Evolutionary conservation across 495 filamentous ascomycete species (phyloP).

Genomic region (Hypoxylon fuscum): DNA sequence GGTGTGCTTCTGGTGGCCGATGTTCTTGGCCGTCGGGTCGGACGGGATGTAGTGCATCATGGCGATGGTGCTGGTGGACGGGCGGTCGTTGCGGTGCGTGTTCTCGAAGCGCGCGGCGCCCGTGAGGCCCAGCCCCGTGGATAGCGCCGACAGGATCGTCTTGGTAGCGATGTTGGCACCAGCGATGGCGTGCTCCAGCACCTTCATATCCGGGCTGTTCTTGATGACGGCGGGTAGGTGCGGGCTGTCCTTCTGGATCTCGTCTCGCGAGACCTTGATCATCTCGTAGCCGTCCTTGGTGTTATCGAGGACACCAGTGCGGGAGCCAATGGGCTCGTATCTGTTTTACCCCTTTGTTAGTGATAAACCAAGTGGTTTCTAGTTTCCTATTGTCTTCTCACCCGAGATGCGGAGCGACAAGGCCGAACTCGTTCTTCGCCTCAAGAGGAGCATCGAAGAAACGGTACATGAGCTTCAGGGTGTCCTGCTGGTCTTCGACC

Average conservation of each 20-base stretch:
- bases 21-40: slow-evolving; percentile 50
- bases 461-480: slow-evolving; percentile 60
- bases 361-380: background rate
- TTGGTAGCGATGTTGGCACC: slow-evolving; percentile 61
- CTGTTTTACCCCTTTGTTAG: slow-evolving; percentile 33
- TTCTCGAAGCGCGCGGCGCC: slow-evolving; percentile 60
- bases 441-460: slow-evolving; percentile 61
- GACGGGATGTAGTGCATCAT: slow-evolving; percentile 61
- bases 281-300: slow-evolving; percentile 65
- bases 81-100: slow-evolving; percentile 59
- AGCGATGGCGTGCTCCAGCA: slow-evolving; percentile 57
- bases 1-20: slow-evolving; percentile 66
- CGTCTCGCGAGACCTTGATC: slow-evolving; percentile 60
- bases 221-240: slow-evolving; percentile 57
- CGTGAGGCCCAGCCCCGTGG: slow-evolving; percentile 53
- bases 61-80: slow-evolving; percentile 57
- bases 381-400: slow-evolving; percentile 12
- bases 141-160: slow-evolving; percentile 60
- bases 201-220: slow-evolving; percentile 56
- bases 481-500: slow-evolving; percentile 57
- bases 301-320: slow-evolving; percentile 57
- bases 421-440: slow-evolving; percentile 59
- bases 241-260: slow-evolving; percentile 57
- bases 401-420: slow-evolving; percentile 56
- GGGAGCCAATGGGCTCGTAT: slow-evolving; percentile 61